These are phyloP conservation scores for Annulohypoxylon maeteangense DNA, from an alignment of 495 filamentous ascomycete species.

Conservation along the genomic window DNA sequence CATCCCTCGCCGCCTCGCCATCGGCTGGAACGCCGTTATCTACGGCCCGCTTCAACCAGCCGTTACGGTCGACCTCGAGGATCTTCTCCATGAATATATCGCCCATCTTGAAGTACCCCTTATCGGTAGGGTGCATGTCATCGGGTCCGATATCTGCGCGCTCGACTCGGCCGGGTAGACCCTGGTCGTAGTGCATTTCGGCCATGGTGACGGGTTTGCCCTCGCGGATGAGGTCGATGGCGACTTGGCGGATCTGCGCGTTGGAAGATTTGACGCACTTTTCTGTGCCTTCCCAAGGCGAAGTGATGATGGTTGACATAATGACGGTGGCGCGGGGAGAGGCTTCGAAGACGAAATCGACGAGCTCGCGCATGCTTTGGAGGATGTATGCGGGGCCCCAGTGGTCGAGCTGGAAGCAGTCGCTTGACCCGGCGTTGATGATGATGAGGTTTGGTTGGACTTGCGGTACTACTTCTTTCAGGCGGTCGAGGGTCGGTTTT, in stretches of 20 bases:
- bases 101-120: constrained; percentile 61
- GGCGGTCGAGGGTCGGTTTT: constrained; percentile 42
- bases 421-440: constrained; percentile 48
- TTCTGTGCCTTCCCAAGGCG: constrained; percentile 46
- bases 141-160: constrained; percentile 42
- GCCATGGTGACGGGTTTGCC: constrained; percentile 45
- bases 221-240: constrained; percentile 51
- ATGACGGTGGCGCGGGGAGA: constrained; percentile 46
- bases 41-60: constrained; percentile 50
- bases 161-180: constrained; percentile 44
- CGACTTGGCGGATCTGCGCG: constrained; percentile 50
- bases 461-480: constrained; percentile 44
- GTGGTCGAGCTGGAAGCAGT: constrained; percentile 46
- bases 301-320: constrained; percentile 43
- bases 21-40: constrained; percentile 49
- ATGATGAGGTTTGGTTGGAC: constrained; percentile 45
- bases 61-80: constrained; percentile 48
- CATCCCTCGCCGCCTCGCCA: constrained; percentile 46
- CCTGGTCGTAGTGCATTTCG: constrained; percentile 44
- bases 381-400: constrained; percentile 43
- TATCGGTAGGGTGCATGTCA: constrained; percentile 56
- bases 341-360: constrained; percentile 45
- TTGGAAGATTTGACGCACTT: constrained; percentile 49
- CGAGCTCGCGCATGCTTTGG: constrained; percentile 44
- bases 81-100: constrained; percentile 57